These are phyloP conservation scores for Ustulina deusta DNA, from an alignment of 2,329 filamentous ascomycete genomes.

Conservation along the genomic window DNA sequence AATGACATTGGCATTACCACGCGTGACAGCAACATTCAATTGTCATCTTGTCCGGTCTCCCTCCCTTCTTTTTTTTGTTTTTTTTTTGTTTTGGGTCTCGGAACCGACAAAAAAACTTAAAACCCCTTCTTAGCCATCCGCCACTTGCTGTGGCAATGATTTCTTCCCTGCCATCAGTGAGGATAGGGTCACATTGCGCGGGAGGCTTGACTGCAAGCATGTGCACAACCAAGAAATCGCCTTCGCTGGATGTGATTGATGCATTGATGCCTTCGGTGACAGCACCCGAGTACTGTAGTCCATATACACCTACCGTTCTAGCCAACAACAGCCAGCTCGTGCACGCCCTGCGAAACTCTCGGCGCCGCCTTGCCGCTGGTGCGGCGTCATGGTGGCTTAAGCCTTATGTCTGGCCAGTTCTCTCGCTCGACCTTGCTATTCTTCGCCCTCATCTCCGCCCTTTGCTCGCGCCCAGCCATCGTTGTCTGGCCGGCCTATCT, in stretches of 20 bases:
- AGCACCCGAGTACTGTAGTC: background rate
- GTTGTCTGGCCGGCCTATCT: background rate
- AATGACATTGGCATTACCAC: too few species aligned
- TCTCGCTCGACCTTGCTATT: background rate
- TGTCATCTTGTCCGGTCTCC: too few species aligned
- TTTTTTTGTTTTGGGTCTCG: too few species aligned
- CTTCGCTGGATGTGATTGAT: background rate
- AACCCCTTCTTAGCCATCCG: background rate
- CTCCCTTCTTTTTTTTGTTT: too few species aligned
- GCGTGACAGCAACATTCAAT: too few species aligned
- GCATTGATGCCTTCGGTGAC: slow-evolving; percentile 1
- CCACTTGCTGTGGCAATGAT: background rate
- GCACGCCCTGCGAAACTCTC: background rate
- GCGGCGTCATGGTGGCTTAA: slow-evolving; percentile 7
- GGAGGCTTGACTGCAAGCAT: slow-evolving; percentile 1
- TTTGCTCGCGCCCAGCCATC: slow-evolving; percentile 17
- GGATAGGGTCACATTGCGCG: background rate
- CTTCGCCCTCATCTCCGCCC: slow-evolving; percentile 1
- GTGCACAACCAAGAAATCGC: background rate
- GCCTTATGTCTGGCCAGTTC: slow-evolving; percentile 1
- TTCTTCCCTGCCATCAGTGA: background rate
- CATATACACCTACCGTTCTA: background rate
- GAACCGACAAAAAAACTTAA: too few species aligned
- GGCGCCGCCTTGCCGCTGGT: background rate
- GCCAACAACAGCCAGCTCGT: background rate